Evolutionary conservation across 177 flowering plant genomes (phyloP).

Genomic region (Vitis hybrid): DNA sequence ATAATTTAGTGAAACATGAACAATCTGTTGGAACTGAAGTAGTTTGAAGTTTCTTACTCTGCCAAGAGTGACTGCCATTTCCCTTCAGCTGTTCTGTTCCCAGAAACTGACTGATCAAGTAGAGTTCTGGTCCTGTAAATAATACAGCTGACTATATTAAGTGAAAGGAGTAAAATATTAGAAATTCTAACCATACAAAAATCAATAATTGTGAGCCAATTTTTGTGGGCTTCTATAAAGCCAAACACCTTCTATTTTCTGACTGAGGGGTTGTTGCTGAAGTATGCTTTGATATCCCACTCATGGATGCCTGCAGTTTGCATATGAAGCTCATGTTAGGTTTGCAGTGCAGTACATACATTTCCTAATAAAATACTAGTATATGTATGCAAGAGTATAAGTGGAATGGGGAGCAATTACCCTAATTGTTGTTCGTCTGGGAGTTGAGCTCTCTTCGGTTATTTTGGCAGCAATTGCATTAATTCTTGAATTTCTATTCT

Average conservation of each 20-base stretch:
- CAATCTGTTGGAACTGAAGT: background rate
- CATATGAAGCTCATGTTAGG: constrained; percentile 13
- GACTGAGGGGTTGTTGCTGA: constrained; percentile 25
- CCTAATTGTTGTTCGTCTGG: constrained; percentile 33
- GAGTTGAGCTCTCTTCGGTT: constrained; percentile 26
- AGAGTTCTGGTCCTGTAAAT: constrained; percentile 38
- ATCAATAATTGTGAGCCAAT: background rate
- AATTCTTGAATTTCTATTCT: constrained; percentile 24
- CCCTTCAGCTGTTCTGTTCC: constrained; percentile 32
- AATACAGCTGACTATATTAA: constrained; percentile 5
- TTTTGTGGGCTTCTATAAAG: background rate
- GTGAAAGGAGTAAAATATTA: background rate
- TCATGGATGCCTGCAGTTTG: constrained; percentile 49
- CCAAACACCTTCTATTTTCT: constrained; percentile 50
- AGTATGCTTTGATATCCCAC: constrained; percentile 31
- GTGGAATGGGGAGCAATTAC: constrained; percentile 25
- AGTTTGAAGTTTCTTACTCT: constrained; percentile 36
- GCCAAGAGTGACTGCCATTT: constrained; percentile 34
- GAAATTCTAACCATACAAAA: background rate
- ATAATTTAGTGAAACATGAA: background rate
- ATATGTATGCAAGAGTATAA: background rate
- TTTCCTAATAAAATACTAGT: background rate
- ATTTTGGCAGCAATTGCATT: constrained; percentile 23
- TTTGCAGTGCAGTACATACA: background rate
- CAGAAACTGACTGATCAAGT: constrained; percentile 28